Base-by-base conservation (phyloP, 805 yeast species). In the Hanseniaspora taiwanica region DNA sequence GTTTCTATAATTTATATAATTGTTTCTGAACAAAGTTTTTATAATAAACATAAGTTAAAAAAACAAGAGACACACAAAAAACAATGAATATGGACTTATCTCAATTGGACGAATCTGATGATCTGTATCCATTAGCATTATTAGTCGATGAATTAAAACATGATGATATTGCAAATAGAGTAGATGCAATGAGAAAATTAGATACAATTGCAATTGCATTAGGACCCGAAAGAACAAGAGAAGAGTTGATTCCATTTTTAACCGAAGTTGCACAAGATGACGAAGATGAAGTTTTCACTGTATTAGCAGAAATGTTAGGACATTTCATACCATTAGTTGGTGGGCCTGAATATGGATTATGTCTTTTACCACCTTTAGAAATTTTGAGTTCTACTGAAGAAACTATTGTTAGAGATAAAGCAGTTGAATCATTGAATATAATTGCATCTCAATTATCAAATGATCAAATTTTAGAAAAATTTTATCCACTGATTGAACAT, bases 261-360 rank as follows among this genome's bases (percentile, higher is more conserved):
- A 84, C 79, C 49, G 73, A 68, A 40, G 91, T 81, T 20, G 85
- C 87, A 8, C 91, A 83, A 48, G 99, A 91, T 52, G 99, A 93
- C 58, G 99, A 91, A 63, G 99, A 91, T 61, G 99, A 91, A 63
- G 95, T 91, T 6, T 80, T 89, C 61, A 84, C 96, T 1, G 89
- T 86, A 17, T 71, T 93, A 46, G 96, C 96, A 3, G 84, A 81
- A 50, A 89, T 87, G 65, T 65, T 91, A 50, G 94, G 94, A 37
- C 73, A 74, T 42, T 89, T 91, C 58, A 76, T 86, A 27, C 94
- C 96, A 4, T 73, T 76, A 44, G 76, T 91, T 42, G 99, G 98
- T 37, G 98, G 98, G 42, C 50, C 72, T 10, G 69, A 74, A 45
- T 68, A 67, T 53, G 82, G 83, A 8, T 65, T 75, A 24, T 53